Percentiles rank a stretch among this genome's conserved stretches.
Conservation (phyloP, 352 stramenopile species). For the Pythium biforme region DNA sequence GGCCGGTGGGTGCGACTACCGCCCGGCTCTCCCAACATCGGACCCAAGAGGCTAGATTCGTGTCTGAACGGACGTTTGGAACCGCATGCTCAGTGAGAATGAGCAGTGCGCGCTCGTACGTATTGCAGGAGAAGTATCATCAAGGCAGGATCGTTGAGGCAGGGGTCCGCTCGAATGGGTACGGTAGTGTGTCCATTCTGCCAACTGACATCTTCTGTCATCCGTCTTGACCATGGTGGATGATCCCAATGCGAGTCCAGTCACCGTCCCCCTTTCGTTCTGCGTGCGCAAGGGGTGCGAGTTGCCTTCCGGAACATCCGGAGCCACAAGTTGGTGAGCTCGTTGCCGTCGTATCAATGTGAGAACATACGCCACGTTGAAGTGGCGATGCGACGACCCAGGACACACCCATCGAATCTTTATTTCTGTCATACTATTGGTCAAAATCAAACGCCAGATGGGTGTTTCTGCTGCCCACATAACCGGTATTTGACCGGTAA, state of each 20-base stretch:
- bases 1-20: background rate
- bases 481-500: background rate
- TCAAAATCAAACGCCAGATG: background rate
- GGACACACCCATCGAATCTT: conserved; percentile 5
- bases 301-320: background rate
- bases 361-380: conserved; percentile 3
- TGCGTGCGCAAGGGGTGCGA: background rate
- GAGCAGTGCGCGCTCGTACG: no score
- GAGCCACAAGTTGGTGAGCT: conserved; percentile 1
- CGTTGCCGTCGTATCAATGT: conserved; percentile 11
- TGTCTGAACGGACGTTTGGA: no score
- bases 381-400: conserved; percentile 3
- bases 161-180: conserved; percentile 2
- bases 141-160: no score
- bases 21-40: background rate
- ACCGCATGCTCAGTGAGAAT: no score
- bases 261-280: background rate
- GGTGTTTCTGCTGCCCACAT: background rate
- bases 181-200: background rate
- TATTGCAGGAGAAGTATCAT: no score
- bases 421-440: background rate
- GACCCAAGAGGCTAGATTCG: no score
- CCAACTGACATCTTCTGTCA: background rate
- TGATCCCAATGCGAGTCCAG: background rate
- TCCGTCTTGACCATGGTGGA: background rate